These are phyloP conservation scores for Sechiopsis laciniata DNA, from an alignment of 306 rosid species.

Conservation along the genomic window DNA sequence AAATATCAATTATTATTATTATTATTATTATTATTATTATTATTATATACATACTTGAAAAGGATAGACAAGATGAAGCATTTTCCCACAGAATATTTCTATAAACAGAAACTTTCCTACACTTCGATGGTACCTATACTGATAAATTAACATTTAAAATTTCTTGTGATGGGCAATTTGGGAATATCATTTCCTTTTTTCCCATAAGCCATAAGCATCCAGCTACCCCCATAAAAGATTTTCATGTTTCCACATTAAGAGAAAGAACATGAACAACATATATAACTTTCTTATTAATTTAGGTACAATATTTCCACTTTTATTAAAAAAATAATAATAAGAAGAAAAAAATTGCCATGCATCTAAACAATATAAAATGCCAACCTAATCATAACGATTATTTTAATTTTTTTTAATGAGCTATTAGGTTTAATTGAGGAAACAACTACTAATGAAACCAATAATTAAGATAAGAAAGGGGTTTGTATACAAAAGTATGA, in stretches of 20 bases:
- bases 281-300: neutral
- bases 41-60: neutral
- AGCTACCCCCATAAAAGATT: neutral
- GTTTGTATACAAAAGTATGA: neutral
- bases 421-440: neutral
- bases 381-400: neutral
- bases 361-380: neutral
- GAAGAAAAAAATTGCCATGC: no score
- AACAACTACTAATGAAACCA: neutral
- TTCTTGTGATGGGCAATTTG: neutral
- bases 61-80: neutral
- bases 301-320: neutral
- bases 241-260: constrained; percentile 3
- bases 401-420: neutral
- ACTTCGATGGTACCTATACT: neutral
- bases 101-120: neutral
- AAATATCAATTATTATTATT: no score
- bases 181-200: constrained; percentile 2
- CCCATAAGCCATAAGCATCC: neutral
- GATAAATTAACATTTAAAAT: neutral
- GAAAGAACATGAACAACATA: neutral
- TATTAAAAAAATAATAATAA: neutral
- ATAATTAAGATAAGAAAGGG: neutral
- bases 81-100: neutral
- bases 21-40: no score